A percentile compares a stretch with the other conserved stretches of the same genome.
phyloP scores from a whole-genome alignment of 805 yeast species.

The Ogataea methanolica region DNA sequence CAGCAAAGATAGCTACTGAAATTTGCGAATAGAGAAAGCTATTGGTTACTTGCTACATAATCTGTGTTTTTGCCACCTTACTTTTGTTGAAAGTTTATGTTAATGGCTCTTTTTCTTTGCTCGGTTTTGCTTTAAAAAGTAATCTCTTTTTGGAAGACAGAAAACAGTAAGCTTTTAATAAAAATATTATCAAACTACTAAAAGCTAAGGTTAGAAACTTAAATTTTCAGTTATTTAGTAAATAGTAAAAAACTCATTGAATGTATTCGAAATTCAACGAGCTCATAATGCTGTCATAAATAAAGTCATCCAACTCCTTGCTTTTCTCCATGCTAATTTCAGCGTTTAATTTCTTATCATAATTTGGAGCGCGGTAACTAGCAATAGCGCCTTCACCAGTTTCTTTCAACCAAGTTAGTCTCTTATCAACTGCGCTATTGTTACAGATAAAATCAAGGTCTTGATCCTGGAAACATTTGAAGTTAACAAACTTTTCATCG shows the following conservation, averaged over 20 bases:
- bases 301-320: constrained; percentile 4
- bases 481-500: constrained; percentile 1
- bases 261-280: not conserved
- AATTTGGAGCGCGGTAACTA: not conserved
- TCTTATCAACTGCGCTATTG: constrained; percentile 12
- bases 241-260: not conserved
- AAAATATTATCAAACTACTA: not conserved
- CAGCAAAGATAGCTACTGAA: no score
- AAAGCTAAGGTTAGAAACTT: not conserved
- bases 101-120: no score
- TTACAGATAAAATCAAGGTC: constrained; percentile 20
- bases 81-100: no score
- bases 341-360: not conserved
- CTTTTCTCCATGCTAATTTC: constrained; percentile 4
- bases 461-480: constrained; percentile 18
- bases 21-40: no score
- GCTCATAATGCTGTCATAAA: constrained; percentile 2
- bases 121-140: no score
- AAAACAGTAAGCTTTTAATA: not conserved
- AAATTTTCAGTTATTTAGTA: not conserved
- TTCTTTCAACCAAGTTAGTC: constrained; percentile 22
- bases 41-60: no score
- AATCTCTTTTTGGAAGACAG: no score
- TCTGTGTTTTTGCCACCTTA: no score
- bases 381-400: constrained; percentile 12